Percentiles rank a stretch among this genome's conserved stretches.
Conservation (phyloP, 768 basidiomycete genomes). For the Macrolepiota fuliginosa region DNA sequence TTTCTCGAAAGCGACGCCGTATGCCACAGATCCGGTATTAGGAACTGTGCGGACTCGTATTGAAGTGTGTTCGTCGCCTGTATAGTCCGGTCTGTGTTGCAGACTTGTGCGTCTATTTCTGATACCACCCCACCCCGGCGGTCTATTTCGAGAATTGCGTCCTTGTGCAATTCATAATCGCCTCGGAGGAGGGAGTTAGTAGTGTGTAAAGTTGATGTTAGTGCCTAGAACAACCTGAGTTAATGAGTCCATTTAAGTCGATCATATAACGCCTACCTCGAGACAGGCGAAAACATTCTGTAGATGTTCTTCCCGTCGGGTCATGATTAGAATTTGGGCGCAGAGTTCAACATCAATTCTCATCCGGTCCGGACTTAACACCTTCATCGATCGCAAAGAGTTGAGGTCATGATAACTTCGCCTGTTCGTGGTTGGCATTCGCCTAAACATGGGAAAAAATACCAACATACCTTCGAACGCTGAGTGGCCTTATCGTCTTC, state of each 20-base stretch:
- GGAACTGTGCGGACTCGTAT: slow-evolving; percentile 73
- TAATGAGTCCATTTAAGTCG: background rate
- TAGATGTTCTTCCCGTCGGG: slow-evolving; percentile 65
- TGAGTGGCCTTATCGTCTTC: slow-evolving; percentile 12
- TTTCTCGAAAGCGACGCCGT: slow-evolving; percentile 57
- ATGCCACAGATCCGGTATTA: slow-evolving; percentile 64
- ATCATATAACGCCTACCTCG: slow-evolving; percentile 34
- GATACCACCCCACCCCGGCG: slow-evolving; percentile 44
- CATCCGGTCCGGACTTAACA: slow-evolving; percentile 64
- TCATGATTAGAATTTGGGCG: slow-evolving; percentile 70
- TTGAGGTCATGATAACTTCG: slow-evolving; percentile 66
- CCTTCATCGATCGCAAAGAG: slow-evolving; percentile 43
- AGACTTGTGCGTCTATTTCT: slow-evolving; percentile 48
- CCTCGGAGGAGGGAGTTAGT: slow-evolving; percentile 57
- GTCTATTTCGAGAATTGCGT: slow-evolving; percentile 45
- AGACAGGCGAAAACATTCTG: slow-evolving; percentile 61
- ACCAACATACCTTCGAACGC: slow-evolving; percentile 26
- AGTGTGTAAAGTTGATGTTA: slow-evolving; percentile 50
- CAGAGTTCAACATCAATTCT: slow-evolving; percentile 77
- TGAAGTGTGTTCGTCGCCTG: slow-evolving; percentile 65
- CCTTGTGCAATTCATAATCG: slow-evolving; percentile 54
- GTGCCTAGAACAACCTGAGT: slow-evolving; percentile 29
- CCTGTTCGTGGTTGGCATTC: slow-evolving; percentile 21
- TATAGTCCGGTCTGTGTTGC: slow-evolving; percentile 48
- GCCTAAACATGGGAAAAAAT: background rate